Percentiles rank a stretch among this genome's conserved stretches.
Conservation (phyloP, 2,329 filamentous ascomycete genomes). For the Trichoderma semiorbis region DNA sequence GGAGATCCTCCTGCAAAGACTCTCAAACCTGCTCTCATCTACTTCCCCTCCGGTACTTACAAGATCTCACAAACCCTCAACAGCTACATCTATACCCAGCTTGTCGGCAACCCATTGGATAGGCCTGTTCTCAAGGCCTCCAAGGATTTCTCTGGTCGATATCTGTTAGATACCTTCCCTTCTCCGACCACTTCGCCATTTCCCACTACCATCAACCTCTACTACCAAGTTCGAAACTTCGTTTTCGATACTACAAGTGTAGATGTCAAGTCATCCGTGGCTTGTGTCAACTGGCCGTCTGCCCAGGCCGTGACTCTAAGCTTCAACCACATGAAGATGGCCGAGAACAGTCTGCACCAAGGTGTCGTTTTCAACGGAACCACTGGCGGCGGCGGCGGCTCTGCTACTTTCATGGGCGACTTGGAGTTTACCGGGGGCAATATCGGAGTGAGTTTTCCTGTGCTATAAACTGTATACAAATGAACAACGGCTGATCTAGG, state of each 20-base stretch:
- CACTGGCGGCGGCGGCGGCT: conserved; percentile 17
- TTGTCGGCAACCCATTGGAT: conserved; percentile 18
- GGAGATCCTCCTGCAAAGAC: conserved; percentile 19
- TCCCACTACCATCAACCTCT: conserved; percentile 20
- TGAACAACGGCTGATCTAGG: not conserved
- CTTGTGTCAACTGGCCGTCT: conserved; percentile 20
- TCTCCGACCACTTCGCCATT: conserved; percentile 18
- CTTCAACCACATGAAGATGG: conserved; percentile 19
- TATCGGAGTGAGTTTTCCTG: conserved; percentile 1
- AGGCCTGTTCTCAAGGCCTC: conserved; percentile 18
- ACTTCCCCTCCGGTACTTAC: conserved; percentile 28
- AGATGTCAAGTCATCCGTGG: conserved; percentile 6
- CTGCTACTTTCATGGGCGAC: conserved; percentile 20
- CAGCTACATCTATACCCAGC: conserved; percentile 23
- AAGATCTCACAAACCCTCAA: conserved; percentile 22
- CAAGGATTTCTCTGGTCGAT: conserved; percentile 15
- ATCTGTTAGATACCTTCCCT: conserved; percentile 19
- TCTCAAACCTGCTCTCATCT: conserved; percentile 23
- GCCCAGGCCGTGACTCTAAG: conserved; percentile 19
- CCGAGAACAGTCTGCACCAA: conserved; percentile 16
- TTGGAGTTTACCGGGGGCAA: conserved; percentile 14
- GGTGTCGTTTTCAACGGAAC: conserved; percentile 20
- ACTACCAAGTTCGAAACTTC: conserved; percentile 20
- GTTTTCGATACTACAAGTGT: conserved; percentile 19
- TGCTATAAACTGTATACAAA: fast-evolving